Evolutionary conservation across 164 flowering plant species (phyloP), one percentile per base, ranked within the genome.

Genomic region (Tetracentron sinense): DNA sequence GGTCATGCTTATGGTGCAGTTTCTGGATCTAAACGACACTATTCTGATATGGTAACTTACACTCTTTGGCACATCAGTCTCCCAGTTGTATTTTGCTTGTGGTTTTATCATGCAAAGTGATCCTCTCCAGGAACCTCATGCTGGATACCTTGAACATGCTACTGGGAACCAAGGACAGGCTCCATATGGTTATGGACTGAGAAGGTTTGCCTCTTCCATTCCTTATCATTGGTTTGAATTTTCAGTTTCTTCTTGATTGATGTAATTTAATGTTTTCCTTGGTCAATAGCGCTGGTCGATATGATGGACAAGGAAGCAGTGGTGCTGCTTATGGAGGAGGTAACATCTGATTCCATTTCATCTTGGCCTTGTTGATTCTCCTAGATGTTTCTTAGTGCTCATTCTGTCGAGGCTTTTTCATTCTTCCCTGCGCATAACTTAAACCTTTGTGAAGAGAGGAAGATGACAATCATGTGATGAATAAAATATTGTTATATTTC

Each of bases 91-190:
- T 58, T 21, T 23, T 42, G 16, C 30, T 54, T 62, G 23, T 61
- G 54, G 15, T 58, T 48, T 62, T 25, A 52, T 51, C n/a, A 63
- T 20, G 31, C 27, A 29, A 49, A 21, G 19, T 15, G 50, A n/a
- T 57, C 26, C 38, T 44, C 56, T 65, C 61, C 64, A 75, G 78
- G 80, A 67, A 31, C 80, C 83, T 21, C 83, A 77, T 79, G 78
- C 76, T 69, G 83, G 82, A 56, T 79, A 69, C 55, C 20, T 58
- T 61, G 67, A 56, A 61, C 71, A 71, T 31, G 62, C 71, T 44
- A 30, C 28, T 29, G 23, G 17, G n/a, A 71, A 62, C 23, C 73
- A 64, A 52, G 69, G 57, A 25, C 74, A 60, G 14, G 67, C 35
- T 58, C 56, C 58, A 50, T 66, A 72, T 70, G 71, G 64, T 62